Percentiles rank a stretch among this genome's conserved stretches.
Conservation (phyloP, 83 land plant species). For the Picea engelmannii region DNA sequence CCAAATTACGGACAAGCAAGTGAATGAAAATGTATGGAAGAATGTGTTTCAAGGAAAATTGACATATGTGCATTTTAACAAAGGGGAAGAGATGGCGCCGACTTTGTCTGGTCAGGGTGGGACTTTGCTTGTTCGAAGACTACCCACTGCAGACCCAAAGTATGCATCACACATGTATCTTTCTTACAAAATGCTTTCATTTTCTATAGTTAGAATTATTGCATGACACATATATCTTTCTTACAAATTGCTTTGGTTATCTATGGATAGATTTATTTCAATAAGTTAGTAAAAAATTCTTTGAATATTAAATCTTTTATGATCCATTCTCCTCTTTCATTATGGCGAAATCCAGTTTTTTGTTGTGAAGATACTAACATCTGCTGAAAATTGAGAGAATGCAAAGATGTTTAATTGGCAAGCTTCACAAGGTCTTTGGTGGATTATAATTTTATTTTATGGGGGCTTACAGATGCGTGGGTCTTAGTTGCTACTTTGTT, state of each 20-base stretch:
- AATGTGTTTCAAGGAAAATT: conserved; percentile 76
- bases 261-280: no score
- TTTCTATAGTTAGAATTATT: background rate
- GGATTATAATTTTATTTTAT: background rate
- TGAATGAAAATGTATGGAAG: conserved; percentile 51
- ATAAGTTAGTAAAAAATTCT: no score
- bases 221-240: background rate
- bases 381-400: background rate
- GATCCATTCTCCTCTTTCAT: background rate
- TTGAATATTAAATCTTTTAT: background rate
- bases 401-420: background rate
- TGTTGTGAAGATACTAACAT: background rate
- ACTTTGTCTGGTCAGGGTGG: conserved; percentile 72
- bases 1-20: conserved; percentile 62
- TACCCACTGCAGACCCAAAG: conserved; percentile 75
- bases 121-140: conserved; percentile 80
- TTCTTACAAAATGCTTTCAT: conserved; percentile 1
- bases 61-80: conserved; percentile 72
- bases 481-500: background rate
- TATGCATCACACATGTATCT: conserved; percentile 11
- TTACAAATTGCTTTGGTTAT: background rate
- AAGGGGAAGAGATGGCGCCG: conserved; percentile 91
- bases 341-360: background rate
- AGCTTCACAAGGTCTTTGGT: background rate
- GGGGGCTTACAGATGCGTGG: conserved; percentile 2